phyloP scores from a whole-genome alignment of 2,329 filamentous ascomycete species.

The Colletotrichum gloeosporioides region DNA sequence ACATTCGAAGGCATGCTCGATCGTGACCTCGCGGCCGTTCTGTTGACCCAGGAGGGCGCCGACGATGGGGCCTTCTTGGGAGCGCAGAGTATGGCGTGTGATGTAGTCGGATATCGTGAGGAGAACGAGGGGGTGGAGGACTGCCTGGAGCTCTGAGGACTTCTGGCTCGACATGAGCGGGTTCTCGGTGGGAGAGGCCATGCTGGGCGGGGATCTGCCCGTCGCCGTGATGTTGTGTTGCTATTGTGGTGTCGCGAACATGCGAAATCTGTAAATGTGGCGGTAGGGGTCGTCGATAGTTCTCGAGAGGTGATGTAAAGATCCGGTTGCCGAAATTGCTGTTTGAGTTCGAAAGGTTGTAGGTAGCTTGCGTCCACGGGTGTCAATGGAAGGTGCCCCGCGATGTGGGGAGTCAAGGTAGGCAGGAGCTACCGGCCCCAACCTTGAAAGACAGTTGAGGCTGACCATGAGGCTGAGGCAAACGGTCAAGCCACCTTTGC shows the following conservation, averaged over 20 bases:
- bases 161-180: conserved; percentile 71
- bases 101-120: conserved; percentile 98
- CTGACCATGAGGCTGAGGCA: conserved; percentile 6
- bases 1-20: conserved; percentile 93
- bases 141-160: conserved; percentile 77
- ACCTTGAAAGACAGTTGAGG: neutral
- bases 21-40: conserved; percentile 86
- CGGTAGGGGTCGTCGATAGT: neutral
- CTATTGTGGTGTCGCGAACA: neutral
- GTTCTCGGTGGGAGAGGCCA: conserved; percentile 54
- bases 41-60: conserved; percentile 92
- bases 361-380: neutral
- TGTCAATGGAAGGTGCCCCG: conserved; percentile 4
- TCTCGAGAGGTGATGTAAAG: neutral
- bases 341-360: neutral
- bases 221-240: neutral
- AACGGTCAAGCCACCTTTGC: neutral
- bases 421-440: neutral
- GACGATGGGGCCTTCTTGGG: conserved; percentile 76
- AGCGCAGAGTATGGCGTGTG: conserved; percentile 83
- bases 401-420: conserved; percentile 14
- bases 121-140: conserved; percentile 91
- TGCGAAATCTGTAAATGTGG: neutral
- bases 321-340: neutral
- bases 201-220: conserved; percentile 34